A percentile compares a stretch with the other conserved stretches of the same genome.
Evolutionary conservation across 2,329 filamentous ascomycete species (phyloP).

Genomic region (Sporothrix variecibatus): DNA sequence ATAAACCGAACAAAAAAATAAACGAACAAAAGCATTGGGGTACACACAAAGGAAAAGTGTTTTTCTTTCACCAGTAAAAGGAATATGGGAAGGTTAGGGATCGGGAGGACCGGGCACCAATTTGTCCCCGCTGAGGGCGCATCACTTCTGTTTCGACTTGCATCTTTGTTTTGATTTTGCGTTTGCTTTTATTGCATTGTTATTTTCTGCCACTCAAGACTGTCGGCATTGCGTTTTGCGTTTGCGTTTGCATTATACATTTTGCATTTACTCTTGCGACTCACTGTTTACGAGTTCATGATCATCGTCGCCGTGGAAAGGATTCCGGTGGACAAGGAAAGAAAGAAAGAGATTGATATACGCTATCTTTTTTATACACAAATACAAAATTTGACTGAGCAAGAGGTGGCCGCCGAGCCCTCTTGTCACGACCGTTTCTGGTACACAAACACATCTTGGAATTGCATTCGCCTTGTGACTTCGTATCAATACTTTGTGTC

Average conservation of each 20-base stretch:
- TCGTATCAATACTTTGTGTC: neutral
- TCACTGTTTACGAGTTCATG: slow-evolving; percentile 23
- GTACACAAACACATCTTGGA: neutral
- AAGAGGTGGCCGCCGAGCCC: slow-evolving; percentile 1
- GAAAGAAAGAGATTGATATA: neutral
- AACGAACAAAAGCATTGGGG: neutral
- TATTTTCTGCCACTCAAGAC: neutral
- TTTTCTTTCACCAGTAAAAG: neutral
- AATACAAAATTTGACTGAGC: slow-evolving; percentile 4
- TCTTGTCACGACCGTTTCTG: slow-evolving; percentile 5
- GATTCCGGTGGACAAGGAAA: slow-evolving; percentile 4
- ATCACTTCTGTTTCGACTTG: neutral
- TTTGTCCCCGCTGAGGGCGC: slow-evolving; percentile 9
- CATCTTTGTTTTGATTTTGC: neutral
- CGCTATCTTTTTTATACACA: neutral
- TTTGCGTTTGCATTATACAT: neutral
- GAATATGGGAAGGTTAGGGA: neutral
- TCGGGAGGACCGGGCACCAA: slow-evolving; percentile 17
- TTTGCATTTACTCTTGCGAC: neutral
- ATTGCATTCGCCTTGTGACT: neutral
- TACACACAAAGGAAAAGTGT: neutral
- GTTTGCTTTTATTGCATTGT: neutral
- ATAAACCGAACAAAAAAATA: neutral
- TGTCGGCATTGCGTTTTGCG: neutral
- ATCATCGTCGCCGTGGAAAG: neutral